phyloP scores from a whole-genome alignment of 306 rosid species.

The Betula pendula region DNA sequence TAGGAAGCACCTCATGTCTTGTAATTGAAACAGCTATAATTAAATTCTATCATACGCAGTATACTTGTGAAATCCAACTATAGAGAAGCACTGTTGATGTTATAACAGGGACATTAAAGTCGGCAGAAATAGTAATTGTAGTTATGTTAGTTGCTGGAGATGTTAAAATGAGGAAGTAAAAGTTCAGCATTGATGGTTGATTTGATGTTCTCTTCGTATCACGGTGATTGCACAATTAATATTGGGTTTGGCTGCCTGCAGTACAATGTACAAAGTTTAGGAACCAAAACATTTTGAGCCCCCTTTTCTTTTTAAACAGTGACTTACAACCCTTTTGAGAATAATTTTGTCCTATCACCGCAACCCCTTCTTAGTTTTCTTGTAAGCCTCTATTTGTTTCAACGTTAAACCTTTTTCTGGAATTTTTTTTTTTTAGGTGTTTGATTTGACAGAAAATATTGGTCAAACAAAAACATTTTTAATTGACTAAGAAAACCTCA shows the following conservation, averaged over 20 bases:
- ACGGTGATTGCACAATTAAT: not conserved
- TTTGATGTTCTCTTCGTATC: not conserved
- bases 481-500: no score
- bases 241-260: not conserved
- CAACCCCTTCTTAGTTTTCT: not conserved
- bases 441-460: no score
- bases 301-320: not conserved
- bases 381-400: no score
- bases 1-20: slow-evolving; percentile 6
- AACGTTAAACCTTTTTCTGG: no score
- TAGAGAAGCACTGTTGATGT: not conserved
- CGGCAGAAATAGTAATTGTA: not conserved
- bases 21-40: no score
- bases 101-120: not conserved
- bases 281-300: not conserved
- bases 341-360: not conserved
- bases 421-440: no score
- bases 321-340: not conserved
- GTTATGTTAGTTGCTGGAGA: not conserved
- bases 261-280: not conserved
- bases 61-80: not conserved
- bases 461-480: no score
- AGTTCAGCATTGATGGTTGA: not conserved
- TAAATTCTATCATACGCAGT: not conserved
- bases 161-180: not conserved